Percentiles rank a stretch among this genome's conserved stretches.
These are phyloP conservation scores for Coffea eugenioides DNA, from an alignment of 257 asterid genomes.

Conservation along the genomic window DNA sequence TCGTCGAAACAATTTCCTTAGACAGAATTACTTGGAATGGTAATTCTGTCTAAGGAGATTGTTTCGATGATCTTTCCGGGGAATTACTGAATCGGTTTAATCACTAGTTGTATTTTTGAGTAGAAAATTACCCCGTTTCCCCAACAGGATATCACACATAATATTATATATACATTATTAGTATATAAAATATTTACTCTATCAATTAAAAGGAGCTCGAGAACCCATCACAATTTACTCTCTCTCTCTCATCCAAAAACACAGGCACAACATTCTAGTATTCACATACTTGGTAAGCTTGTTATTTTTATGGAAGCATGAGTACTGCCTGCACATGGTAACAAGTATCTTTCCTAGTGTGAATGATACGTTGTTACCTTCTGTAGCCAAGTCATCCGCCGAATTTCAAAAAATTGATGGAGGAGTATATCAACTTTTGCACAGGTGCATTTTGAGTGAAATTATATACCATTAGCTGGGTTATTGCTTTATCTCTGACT, in stretches of 20 bases:
- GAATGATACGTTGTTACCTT: constrained; percentile 15
- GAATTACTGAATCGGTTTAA: no score
- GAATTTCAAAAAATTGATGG: constrained; percentile 54
- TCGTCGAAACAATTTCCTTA: no score
- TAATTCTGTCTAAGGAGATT: no score
- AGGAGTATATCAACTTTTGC: constrained; percentile 71
- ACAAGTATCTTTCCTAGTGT: background rate
- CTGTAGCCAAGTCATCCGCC: constrained; percentile 73
- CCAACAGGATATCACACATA: no score
- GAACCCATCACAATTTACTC: no score
- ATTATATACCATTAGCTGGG: background rate
- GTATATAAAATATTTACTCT: no score
- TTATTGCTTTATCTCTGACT: background rate
- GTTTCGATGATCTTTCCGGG: no score
- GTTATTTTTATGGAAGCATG: background rate
- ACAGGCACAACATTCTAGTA: background rate
- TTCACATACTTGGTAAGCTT: background rate
- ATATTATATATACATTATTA: no score
- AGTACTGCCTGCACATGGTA: background rate
- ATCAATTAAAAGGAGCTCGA: no score
- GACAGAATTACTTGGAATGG: no score
- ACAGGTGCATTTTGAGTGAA: constrained; percentile 48
- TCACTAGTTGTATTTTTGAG: no score
- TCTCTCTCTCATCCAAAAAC: background rate
- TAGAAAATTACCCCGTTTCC: no score